These are phyloP conservation scores for Fusarium sp. DNA, from an alignment of 2,329 filamentous ascomycete genomes.

Conservation along the genomic window DNA sequence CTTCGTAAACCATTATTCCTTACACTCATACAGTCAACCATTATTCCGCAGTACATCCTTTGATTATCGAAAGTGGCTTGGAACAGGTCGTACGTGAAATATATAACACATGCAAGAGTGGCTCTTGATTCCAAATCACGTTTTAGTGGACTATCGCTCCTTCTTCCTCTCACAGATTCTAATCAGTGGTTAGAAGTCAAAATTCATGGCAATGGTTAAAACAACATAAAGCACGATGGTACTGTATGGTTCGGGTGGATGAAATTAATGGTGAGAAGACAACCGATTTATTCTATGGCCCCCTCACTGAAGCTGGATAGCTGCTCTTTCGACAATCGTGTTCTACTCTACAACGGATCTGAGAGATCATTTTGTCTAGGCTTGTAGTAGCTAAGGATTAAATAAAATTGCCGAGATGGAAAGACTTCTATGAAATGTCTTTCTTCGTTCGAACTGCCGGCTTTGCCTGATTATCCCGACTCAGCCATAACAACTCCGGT, in stretches of 20 bases:
- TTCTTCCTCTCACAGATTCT: no score
- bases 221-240: not conserved
- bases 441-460: not conserved
- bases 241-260: not conserved
- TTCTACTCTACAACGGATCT: not conserved
- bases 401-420: not conserved
- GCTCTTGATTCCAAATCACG: not conserved
- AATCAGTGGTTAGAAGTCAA: not conserved
- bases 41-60: no score
- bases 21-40: no score
- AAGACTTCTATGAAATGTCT: not conserved
- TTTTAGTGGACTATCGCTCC: accelerated
- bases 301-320: no score
- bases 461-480: not conserved
- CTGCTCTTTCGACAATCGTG: not conserved
- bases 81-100: not conserved
- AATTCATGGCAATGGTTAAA: not conserved
- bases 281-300: no score
- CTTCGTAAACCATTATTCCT: not conserved
- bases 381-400: not conserved
- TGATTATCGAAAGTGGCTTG: not conserved
- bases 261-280: no score
- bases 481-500: not conserved
- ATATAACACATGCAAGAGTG: not conserved
- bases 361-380: not conserved